These are phyloP conservation scores for Phytopythium litorale DNA, from an alignment of 352 stramenopile species.

Conservation along the genomic window DNA sequence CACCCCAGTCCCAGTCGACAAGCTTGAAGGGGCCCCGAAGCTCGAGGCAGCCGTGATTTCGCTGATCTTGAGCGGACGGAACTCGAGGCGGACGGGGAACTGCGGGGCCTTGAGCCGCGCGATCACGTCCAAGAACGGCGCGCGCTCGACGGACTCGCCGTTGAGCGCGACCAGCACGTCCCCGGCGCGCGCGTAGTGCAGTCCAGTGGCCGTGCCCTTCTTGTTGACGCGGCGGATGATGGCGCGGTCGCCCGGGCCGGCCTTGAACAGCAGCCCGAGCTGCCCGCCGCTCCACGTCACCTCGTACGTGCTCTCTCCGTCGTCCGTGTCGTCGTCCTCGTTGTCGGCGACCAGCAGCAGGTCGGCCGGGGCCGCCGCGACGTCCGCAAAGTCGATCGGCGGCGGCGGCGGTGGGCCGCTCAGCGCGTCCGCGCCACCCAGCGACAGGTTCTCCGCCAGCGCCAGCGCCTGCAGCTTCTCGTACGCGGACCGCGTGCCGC, in stretches of 20 bases:
- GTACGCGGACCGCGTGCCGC: conserved; percentile 31
- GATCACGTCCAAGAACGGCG: conserved; percentile 63
- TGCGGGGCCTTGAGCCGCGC: conserved; percentile 51
- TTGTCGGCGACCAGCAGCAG: conserved; percentile 7
- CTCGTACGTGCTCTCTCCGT: conserved; percentile 67
- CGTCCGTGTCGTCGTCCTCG: conserved; percentile 33
- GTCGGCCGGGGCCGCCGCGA: neutral
- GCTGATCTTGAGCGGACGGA: conserved; percentile 51
- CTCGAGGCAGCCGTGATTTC: conserved; percentile 17
- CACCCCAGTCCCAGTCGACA: conserved; percentile 18
- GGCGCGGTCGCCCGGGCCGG: conserved; percentile 36
- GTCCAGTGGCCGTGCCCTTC: conserved; percentile 48
- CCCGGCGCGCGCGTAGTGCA: conserved; percentile 62
- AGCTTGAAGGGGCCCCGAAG: conserved; percentile 15
- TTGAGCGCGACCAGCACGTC: conserved; percentile 78
- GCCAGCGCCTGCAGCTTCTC: conserved; percentile 57
- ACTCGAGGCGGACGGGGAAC: conserved; percentile 70
- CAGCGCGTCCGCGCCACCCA: conserved; percentile 21
- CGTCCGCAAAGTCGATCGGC: conserved; percentile 7
- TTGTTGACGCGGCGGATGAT: conserved; percentile 78
- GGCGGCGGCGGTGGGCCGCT: conserved; percentile 14
- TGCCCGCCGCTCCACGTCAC: conserved; percentile 66
- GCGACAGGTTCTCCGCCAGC: conserved; percentile 38
- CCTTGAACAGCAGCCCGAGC: conserved; percentile 74
- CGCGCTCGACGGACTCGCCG: conserved; percentile 37